Evolutionary conservation across 2,329 filamentous ascomycete genomes (phyloP).

Genomic region (Aspergillus ochraceoroseus): DNA sequence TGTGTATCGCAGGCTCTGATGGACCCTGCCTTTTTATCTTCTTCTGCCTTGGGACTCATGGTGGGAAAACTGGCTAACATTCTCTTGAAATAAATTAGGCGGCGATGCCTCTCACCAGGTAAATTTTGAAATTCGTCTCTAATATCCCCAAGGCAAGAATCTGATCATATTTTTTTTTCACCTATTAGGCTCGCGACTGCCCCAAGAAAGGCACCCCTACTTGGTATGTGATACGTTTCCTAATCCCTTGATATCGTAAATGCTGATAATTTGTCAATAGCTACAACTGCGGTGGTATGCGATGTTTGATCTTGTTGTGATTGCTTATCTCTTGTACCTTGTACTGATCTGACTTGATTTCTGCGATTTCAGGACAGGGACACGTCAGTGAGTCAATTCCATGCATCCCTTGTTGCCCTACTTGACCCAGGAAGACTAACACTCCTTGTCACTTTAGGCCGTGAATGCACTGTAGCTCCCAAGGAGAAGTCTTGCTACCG

Average conservation of each 20-base stretch:
- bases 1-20: constrained; percentile 2
- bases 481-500: constrained; percentile 72
- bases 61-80: constrained; percentile 5
- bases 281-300: constrained; percentile 76
- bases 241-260: neutral
- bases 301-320: constrained; percentile 11
- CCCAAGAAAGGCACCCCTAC: constrained; percentile 77
- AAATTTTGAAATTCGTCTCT: constrained; percentile 35
- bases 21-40: neutral
- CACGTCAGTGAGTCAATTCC: constrained; percentile 64
- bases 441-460: constrained; percentile 51
- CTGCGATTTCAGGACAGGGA: constrained; percentile 51
- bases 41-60: neutral
- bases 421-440: constrained; percentile 4
- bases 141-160: constrained; percentile 6
- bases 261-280: constrained; percentile 40
- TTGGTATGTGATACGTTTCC: constrained; percentile 55
- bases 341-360: constrained; percentile 19
- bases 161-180: constrained; percentile 23
- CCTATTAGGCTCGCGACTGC: constrained; percentile 69
- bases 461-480: constrained; percentile 82
- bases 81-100: constrained; percentile 49
- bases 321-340: neutral
- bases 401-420: constrained; percentile 4
- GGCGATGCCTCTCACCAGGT: constrained; percentile 71